A percentile compares a stretch with the other conserved stretches of the same genome.
Evolutionary conservation across 176 grass and related monocot genomes (phyloP).

Genomic region (Oryza glumipatula): DNA sequence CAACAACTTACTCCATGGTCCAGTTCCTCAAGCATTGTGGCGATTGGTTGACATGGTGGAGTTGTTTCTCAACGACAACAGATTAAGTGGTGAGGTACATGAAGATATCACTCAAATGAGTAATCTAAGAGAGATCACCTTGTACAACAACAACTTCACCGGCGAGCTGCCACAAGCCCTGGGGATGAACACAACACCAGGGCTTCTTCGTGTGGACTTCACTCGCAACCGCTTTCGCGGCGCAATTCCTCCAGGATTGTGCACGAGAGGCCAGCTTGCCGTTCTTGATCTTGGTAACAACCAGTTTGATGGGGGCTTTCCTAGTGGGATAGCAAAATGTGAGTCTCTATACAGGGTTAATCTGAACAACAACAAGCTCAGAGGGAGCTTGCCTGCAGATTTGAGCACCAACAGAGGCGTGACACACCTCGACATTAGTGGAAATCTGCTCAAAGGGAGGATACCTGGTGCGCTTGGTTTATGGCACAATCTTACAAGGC

Average conservation of each 20-base stretch:
- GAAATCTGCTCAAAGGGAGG: conserved; percentile 51
- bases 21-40: conserved; percentile 43
- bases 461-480: conserved; percentile 50
- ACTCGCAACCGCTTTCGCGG: conserved; percentile 55
- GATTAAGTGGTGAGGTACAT: conserved; percentile 50
- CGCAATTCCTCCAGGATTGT: conserved; percentile 47
- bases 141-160: conserved; percentile 49
- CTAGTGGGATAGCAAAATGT: conserved; percentile 40
- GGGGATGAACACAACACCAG: conserved; percentile 46
- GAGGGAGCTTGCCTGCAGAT: conserved; percentile 35
- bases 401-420: conserved; percentile 39
- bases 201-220: conserved; percentile 53
- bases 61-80: conserved; percentile 43
- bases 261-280: conserved; percentile 47
- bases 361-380: conserved; percentile 45
- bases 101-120: conserved; percentile 49
- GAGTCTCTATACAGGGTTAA: conserved; percentile 54
- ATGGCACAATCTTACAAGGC: conserved; percentile 62
- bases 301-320: conserved; percentile 45
- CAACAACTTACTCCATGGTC: conserved; percentile 49
- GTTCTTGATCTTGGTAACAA: conserved; percentile 55
- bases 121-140: conserved; percentile 47
- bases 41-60: conserved; percentile 47
- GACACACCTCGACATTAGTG: conserved; percentile 65
- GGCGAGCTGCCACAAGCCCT: conserved; percentile 50